Base-by-base conservation (phyloP, 257 asterid species). In the Fraxinus quadrangulata region DNA sequence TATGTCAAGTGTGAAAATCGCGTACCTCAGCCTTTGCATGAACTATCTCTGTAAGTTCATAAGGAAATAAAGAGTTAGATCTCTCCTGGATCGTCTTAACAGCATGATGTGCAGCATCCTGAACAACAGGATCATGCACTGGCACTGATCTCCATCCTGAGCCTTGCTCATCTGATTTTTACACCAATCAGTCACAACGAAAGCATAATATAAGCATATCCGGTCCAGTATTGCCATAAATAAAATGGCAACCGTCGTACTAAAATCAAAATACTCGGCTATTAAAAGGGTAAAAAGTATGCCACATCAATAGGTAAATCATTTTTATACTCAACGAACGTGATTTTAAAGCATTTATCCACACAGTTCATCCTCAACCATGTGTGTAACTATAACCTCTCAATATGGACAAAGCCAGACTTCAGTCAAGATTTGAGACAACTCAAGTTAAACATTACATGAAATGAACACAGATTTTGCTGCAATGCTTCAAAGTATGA, bases 21-120 rank as follows among this genome's bases (percentile, higher is more conserved):
- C 72, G 67, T 77, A 92, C 97, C 96, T 90, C 97, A 51, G 94
- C 98, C 71, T 89, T 91, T 17, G 97, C 97, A 83, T 91, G 89
- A 81, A 91, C 78, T 16, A 94, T 82, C 90, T 89, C 94, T 47
- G 68, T 81, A 24, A 94, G 97, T 82, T 88, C 89, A 59, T 91
- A 94, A 21, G 97, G 94, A 9, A 86, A 61, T 51, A 94, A 75
- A 0, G 98, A 92, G 87, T 94, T 94, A 13, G 98, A 94, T 82
- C 96, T 86, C 89, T 89, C 83, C 86, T 92, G 98, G 74, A 94
- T 92, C 11, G 89, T 85, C 81, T 80, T 85, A 26, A 94, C 81
- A 70, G 96, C 98, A 79, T 92, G 97, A 61, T 88, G 63, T 49
- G 98, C 98, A 36, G 97, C 98, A 82, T 92, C 98, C 77, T 86